Evolutionary conservation across 176 grass and related monocot species (phyloP), one percentile per base, ranked within the genome.

Genomic region (Pharus latifolius): DNA sequence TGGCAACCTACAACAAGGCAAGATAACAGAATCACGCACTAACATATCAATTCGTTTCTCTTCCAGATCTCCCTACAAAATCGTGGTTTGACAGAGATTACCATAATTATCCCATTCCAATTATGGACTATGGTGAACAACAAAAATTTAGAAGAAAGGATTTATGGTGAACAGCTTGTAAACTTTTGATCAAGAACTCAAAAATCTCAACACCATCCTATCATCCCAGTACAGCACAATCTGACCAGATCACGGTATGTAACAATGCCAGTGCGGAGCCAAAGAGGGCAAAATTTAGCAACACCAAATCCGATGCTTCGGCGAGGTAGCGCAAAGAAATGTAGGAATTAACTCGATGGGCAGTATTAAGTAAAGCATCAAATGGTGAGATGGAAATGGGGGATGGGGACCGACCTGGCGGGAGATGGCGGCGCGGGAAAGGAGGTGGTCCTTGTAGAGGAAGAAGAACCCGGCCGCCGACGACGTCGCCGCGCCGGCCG

Each of bases 371-470:
- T 24, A 12, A 29, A 37, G 0, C 0, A 40, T 0, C 1, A 40
- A 37, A 55, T 12, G 22, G 23, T 32, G 43, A 68, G 26, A 43
- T 9, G 24, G 41, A 52, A 29, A 23, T 8, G 17, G 6, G 18
- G 1, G 31, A 20, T 0, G 45, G 45, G 22, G 15, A 7, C 35
- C 61, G 61, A 96, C 92, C 92, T 91, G 75, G 48, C 51, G 43
- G 82, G 68, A 18, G 56, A 91, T 75, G 66, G 85, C 69, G 43
- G 81, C 63, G 61, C 84, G 88, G 46, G 79, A 49, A 58, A 89
- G 27, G 62, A 86, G 74, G 73, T 92, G 84, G 70, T 96, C 92
- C 80, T 88, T 88, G 85, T 96, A 96, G 65, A 96, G 63, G 66
- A 89, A 65, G 69, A 77, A 92, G 56, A 89, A 91, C 4, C 85